phyloP scores from a whole-genome alignment of 2,329 filamentous ascomycete species.

The Phaeosphaeriaceae sp. region DNA sequence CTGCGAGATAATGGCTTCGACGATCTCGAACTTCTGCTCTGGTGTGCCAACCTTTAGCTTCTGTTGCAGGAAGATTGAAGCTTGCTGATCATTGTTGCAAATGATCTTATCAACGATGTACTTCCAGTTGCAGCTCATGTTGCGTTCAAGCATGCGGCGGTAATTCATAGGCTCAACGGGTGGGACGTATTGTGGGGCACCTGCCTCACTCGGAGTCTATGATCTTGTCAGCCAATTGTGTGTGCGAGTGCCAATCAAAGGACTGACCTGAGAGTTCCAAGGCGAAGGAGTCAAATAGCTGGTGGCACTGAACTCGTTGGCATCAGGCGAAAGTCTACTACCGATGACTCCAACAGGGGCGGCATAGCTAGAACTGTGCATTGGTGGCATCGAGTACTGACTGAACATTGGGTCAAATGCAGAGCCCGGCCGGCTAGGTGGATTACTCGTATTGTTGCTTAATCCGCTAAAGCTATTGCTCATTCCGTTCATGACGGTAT shows the following conservation, averaged over 20 bases:
- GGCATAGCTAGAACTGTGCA: slow-evolving; percentile 38
- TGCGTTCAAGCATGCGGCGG: slow-evolving; percentile 90
- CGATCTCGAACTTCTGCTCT: slow-evolving; percentile 96
- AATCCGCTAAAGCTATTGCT: slow-evolving; percentile 19
- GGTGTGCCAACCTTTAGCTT: slow-evolving; percentile 96
- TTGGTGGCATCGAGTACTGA: slow-evolving; percentile 38
- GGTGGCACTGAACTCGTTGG: slow-evolving; percentile 52
- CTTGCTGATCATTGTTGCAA: slow-evolving; percentile 98
- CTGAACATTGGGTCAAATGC: slow-evolving; percentile 45
- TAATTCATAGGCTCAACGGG: slow-evolving; percentile 95
- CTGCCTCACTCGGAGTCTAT: slow-evolving; percentile 35
- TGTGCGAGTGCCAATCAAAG: background rate
- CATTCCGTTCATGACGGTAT: slow-evolving; percentile 18
- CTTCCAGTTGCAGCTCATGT: slow-evolving; percentile 98
- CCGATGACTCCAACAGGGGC: slow-evolving; percentile 47
- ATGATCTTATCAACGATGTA: slow-evolving; percentile 99
- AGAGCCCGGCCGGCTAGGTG: slow-evolving; percentile 46
- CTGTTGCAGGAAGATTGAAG: slow-evolving; percentile 97
- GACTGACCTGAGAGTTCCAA: slow-evolving; percentile 48
- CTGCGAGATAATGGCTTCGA: slow-evolving; percentile 93
- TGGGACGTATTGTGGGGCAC: slow-evolving; percentile 71
- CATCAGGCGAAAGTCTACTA: slow-evolving; percentile 54
- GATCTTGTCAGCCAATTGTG: slow-evolving; percentile 6
- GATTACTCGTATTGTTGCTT: slow-evolving; percentile 31
- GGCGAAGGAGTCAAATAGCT: slow-evolving; percentile 41